A percentile compares a stretch with the other conserved stretches of the same genome.
These are phyloP conservation scores for Trichocomaceae sp. DNA, from an alignment of 2,329 filamentous ascomycete genomes.

Conservation along the genomic window DNA sequence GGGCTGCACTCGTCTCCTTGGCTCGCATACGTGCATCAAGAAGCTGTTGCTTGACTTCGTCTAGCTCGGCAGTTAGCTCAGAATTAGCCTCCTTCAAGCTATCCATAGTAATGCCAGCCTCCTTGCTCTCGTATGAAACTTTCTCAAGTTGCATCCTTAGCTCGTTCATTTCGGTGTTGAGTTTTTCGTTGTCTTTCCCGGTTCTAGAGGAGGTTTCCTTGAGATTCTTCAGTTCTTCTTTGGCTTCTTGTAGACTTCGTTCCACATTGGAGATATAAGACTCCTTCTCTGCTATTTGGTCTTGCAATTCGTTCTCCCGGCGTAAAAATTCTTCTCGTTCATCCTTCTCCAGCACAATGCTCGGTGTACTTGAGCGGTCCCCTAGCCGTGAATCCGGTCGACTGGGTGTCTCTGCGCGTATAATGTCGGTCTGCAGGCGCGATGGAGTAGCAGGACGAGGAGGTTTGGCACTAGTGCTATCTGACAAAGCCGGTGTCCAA, in stretches of 20 bases:
- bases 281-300: slow-evolving; percentile 91
- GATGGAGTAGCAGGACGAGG: slow-evolving; percentile 39
- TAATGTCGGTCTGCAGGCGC: slow-evolving; percentile 34
- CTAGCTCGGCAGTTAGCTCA: slow-evolving; percentile 84
- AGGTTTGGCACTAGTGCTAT: slow-evolving; percentile 45
- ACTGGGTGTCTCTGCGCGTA: slow-evolving; percentile 52
- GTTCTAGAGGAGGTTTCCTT: slow-evolving; percentile 80
- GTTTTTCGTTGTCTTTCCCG: slow-evolving; percentile 82
- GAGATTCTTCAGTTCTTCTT: slow-evolving; percentile 76
- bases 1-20: slow-evolving; percentile 79
- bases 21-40: slow-evolving; percentile 94
- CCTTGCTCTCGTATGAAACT: slow-evolving; percentile 90
- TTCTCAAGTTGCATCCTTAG: slow-evolving; percentile 96
- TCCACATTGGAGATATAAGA: slow-evolving; percentile 71
- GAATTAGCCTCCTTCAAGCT: slow-evolving; percentile 91
- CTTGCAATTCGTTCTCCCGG: slow-evolving; percentile 93
- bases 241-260: slow-evolving; percentile 71
- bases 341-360: slow-evolving; percentile 84
- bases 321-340: slow-evolving; percentile 93
- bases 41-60: slow-evolving; percentile 93
- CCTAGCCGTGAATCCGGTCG: slow-evolving; percentile 62
- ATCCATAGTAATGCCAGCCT: slow-evolving; percentile 96
- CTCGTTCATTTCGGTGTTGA: slow-evolving; percentile 81
- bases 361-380: slow-evolving; percentile 80
- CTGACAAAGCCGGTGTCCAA: slow-evolving; percentile 67